Evolutionary conservation across 1,284 basidiomycete species (phyloP).

Genomic region (Fistulina hepatica): DNA sequence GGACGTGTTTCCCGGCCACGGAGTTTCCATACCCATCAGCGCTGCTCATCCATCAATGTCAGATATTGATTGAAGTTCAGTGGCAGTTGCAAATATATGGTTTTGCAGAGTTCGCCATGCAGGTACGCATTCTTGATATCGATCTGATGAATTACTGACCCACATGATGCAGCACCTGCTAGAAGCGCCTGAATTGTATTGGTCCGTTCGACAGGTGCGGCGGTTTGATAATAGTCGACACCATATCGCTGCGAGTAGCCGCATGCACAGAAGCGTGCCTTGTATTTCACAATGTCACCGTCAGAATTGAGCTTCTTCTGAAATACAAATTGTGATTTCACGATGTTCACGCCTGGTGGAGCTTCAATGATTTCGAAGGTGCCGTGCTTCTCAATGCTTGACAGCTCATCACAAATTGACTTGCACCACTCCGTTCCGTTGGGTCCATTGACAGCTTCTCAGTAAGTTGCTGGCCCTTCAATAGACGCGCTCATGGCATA

Average conservation of each 20-base stretch:
- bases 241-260: conserved; percentile 15
- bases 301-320: conserved; percentile 18
- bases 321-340: conserved; percentile 20
- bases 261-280: conserved; percentile 5
- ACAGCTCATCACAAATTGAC: conserved; percentile 23
- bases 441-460: background rate
- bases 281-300: conserved; percentile 15
- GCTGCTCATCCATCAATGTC: too few species aligned
- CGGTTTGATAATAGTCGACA: conserved; percentile 10
- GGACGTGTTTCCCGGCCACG: too few species aligned
- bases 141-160: too few species aligned
- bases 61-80: too few species aligned
- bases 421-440: conserved; percentile 20
- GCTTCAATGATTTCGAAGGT: conserved; percentile 14
- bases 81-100: too few species aligned
- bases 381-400: conserved; percentile 14
- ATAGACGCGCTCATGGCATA: background rate
- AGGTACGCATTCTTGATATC: too few species aligned
- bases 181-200: conserved; percentile 3
- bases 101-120: too few species aligned
- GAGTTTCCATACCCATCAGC: too few species aligned
- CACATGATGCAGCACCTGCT: too few species aligned
- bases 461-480: background rate
- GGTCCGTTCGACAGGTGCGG: conserved; percentile 2
- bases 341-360: conserved; percentile 16